Evolutionary conservation across 805 yeast species (phyloP), one percentile per base, ranked within the genome.

Genomic region (Candida vaughaniae): DNA sequence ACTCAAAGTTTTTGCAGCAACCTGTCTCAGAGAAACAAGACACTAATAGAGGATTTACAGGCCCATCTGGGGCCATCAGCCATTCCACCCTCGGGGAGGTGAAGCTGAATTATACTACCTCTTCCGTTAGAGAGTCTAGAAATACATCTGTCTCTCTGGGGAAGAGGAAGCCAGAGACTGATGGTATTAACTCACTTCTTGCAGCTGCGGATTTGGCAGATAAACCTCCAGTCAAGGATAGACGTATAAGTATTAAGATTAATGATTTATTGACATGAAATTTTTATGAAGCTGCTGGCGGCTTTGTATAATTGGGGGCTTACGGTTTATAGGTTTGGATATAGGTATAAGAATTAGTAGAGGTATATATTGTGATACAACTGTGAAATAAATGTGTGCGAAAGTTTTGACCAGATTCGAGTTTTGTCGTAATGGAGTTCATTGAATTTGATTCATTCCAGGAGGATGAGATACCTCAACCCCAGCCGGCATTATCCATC

Each of bases 341-440:
- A n/a, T n/a, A n/a, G n/a, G n/a, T n/a, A n/a, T n/a, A n/a, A n/a
- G n/a, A n/a, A n/a, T n/a, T n/a, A n/a, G n/a, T n/a, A n/a, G n/a
- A n/a, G n/a, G n/a, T n/a, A n/a, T n/a, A n/a, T n/a, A n/a, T n/a
- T n/a, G n/a, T n/a, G n/a, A n/a, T n/a, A n/a, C n/a, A n/a, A n/a
- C n/a, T n/a, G n/a, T n/a, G n/a, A n/a, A n/a, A n/a, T n/a, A n/a
- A n/a, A n/a, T n/a, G n/a, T n/a, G n/a, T n/a, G n/a, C n/a, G n/a
- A n/a, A n/a, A n/a, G n/a, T n/a, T n/a, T n/a, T n/a, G n/a, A n/a
- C n/a, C n/a, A n/a, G n/a, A n/a, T n/a, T n/a, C n/a, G n/a, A n/a
- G n/a, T n/a, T n/a, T n/a, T n/a, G n/a, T n/a, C n/a, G n/a, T n/a
- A 16, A 68, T 68, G 74, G 74, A 68, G 48, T 68, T 65, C 40